Evolutionary conservation across 495 filamentous ascomycete species (phyloP), one percentile per base, ranked within the genome.

Genomic region (Achaetomiella virescens): DNA sequence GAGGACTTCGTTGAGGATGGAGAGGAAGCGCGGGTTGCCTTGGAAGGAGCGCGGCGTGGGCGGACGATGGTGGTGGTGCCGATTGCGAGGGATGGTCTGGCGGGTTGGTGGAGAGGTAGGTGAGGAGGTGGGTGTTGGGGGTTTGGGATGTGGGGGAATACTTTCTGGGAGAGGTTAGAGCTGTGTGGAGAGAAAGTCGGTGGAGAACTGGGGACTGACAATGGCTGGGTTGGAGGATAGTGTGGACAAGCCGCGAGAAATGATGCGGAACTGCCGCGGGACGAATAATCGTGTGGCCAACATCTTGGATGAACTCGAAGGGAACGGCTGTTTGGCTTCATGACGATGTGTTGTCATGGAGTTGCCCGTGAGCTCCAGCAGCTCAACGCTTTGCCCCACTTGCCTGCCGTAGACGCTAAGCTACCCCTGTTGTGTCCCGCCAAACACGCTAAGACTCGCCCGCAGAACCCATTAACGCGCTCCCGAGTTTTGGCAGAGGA

Each of bases 11-110:
- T 92, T 85, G 21, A 98, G 73, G 56, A 91, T 84, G 7, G 73
- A 53, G 4, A 93, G 69, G 65, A 98, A 98, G 21, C 76, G 69
- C 4, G 75, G 82, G 68, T 97, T 98, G 62, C 88, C 86, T 33
- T 71, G 79, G 61, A 97, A 85, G 25, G 86, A 85, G 47, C 82
- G 74, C 10, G 91, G 83, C 0, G 86, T 89, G 15, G 91, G 90
- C 3, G 90, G 25, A 93, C 58, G 47, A 78, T 69, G 22, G 82
- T 80, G 0, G 88, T 84, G 20, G 82, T 83, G 55, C 91, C 93
- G 61, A 97, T 85, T 12, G 90, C 82, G 27, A 96, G 74, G 36
- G 77, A 66, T 6, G 77, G 20, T 75, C 85, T 2, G 89, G 88
- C 2, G 91, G 90, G 11, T 80, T 69, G 11, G 84, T 86, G n/a